phyloP scores from a whole-genome alignment of 495 filamentous ascomycete species.

The Entonaema liquescens region DNA sequence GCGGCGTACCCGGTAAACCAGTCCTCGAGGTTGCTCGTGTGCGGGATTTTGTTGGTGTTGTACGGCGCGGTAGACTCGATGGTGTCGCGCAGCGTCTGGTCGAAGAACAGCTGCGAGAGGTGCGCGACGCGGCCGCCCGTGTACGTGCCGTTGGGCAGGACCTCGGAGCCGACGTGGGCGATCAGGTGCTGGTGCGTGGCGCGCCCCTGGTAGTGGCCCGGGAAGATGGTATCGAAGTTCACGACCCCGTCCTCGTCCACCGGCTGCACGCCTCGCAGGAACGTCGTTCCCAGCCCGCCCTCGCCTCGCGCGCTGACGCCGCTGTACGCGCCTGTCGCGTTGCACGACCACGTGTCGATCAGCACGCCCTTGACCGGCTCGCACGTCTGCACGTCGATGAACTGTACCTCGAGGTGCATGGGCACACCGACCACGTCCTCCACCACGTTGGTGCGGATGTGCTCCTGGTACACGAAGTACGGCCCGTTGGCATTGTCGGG shows the following conservation, averaged over 20 bases:
- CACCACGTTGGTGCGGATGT: constrained; percentile 60
- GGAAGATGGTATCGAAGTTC: constrained; percentile 65
- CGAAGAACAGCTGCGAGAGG: constrained; percentile 67
- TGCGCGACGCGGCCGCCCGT: constrained; percentile 58
- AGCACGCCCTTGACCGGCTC: constrained; percentile 59
- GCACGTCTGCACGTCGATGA: constrained; percentile 65
- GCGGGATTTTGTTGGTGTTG: constrained; percentile 56
- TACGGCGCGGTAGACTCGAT: constrained; percentile 65
- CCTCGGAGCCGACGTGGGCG: constrained; percentile 55
- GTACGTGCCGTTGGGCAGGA: constrained; percentile 56
- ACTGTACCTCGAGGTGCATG: constrained; percentile 63
- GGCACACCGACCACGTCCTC: constrained; percentile 60
- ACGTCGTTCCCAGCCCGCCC: constrained; percentile 56
- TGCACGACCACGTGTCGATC: constrained; percentile 66
- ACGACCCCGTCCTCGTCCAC: constrained; percentile 65
- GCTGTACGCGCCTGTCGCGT: constrained; percentile 66
- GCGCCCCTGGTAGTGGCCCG: constrained; percentile 68
- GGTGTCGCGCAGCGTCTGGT: constrained; percentile 57
- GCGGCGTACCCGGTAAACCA: constrained; percentile 49
- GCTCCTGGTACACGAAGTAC: constrained; percentile 55
- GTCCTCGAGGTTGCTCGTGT: constrained; percentile 58
- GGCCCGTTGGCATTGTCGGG: constrained; percentile 54
- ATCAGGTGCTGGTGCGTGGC: constrained; percentile 66
- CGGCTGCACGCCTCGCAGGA: constrained; percentile 60
- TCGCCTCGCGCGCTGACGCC: constrained; percentile 49